These are phyloP conservation scores for Cercophora samala DNA, from an alignment of 495 filamentous ascomycete genomes.

Conservation along the genomic window DNA sequence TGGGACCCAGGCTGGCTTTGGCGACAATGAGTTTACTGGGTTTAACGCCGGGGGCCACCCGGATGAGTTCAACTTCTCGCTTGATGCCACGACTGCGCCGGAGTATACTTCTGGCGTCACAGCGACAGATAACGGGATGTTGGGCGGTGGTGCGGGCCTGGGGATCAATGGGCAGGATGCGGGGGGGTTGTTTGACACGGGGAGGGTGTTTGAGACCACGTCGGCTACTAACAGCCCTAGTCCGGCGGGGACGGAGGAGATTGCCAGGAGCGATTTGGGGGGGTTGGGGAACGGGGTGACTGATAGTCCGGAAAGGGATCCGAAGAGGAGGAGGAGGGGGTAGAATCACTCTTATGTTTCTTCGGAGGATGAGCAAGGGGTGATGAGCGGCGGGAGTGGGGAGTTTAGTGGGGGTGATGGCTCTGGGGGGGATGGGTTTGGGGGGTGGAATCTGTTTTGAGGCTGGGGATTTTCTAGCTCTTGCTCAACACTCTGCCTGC, in stretches of 20 bases:
- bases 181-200: conserved; percentile 21
- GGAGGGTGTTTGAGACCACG: conserved; percentile 34
- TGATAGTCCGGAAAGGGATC: conserved; percentile 39
- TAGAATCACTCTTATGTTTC: conserved; percentile 10
- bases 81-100: not conserved
- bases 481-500: too few relatives aligned
- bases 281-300: too few relatives aligned
- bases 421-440: too few relatives aligned
- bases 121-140: not conserved
- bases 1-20: conserved; percentile 30
- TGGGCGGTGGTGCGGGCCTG: not conserved
- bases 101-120: not conserved
- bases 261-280: conserved; percentile 35
- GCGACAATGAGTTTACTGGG: conserved; percentile 12
- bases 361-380: not conserved
- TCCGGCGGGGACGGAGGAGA: conserved; percentile 47
- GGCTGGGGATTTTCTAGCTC: too few relatives aligned
- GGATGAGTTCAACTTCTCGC: conserved; percentile 6
- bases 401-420: too few relatives aligned
- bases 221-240: conserved; percentile 40
- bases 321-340: conserved; percentile 39
- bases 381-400: too few relatives aligned
- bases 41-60: not conserved
- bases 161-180: not conserved
- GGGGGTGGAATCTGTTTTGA: too few relatives aligned